Evolutionary conservation across 345 rosid genomes (phyloP).

Genomic region (Linum lewisii): DNA sequence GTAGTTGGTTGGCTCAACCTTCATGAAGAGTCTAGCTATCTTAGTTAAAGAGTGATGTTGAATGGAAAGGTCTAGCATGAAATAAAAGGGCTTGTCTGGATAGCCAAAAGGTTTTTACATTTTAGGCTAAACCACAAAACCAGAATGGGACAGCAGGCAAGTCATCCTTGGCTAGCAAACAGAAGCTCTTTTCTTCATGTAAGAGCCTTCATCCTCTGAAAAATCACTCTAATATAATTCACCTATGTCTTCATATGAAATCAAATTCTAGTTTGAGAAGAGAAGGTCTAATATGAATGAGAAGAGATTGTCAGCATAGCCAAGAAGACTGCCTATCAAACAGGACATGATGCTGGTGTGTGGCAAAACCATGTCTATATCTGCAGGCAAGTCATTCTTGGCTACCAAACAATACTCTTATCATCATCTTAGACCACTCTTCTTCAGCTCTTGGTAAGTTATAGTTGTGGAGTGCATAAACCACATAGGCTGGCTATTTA

Average conservation of each 20-base stretch:
- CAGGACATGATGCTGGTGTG: neutral
- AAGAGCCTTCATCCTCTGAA: neutral
- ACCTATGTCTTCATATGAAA: neutral
- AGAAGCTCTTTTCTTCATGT: slow-evolving; percentile 2
- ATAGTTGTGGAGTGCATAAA: neutral
- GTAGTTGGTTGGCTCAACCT: too few species aligned
- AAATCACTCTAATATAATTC: too few species aligned
- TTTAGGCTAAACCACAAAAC: neutral
- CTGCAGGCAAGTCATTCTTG: slow-evolving; percentile 7
- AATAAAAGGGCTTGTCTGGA: slow-evolving; percentile 1
- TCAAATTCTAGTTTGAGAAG: neutral
- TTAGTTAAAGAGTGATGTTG: too few species aligned
- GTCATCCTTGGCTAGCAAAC: slow-evolving; percentile 9
- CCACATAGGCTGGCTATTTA: neutral
- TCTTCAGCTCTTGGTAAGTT: neutral
- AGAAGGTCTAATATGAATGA: neutral
- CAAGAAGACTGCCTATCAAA: neutral
- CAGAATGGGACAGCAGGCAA: slow-evolving; percentile 1
- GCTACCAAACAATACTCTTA: slow-evolving; percentile 6
- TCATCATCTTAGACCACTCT: slow-evolving; percentile 4
- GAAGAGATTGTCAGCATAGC: neutral
- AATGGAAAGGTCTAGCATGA: slow-evolving; percentile 1
- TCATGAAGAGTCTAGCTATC: neutral
- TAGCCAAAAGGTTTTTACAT: neutral
- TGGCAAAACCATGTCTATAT: neutral